phyloP scores from a whole-genome alignment of 805 yeast genomes.

The Lipomyces orientalis region DNA sequence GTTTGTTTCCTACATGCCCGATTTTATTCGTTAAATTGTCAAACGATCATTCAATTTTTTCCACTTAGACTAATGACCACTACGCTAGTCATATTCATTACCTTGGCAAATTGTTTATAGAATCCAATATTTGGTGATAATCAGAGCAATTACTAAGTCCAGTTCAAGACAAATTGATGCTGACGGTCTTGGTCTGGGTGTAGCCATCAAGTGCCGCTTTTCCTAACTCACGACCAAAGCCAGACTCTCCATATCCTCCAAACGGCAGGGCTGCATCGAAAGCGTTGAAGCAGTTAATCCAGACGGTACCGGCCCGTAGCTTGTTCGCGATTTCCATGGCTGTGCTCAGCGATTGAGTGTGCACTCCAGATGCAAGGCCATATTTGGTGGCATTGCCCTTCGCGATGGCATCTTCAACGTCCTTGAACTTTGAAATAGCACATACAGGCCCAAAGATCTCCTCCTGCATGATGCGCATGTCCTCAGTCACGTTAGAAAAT shows the following conservation, averaged over 20 bases:
- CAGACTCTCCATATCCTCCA: conserved; percentile 81
- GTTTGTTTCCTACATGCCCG: no score
- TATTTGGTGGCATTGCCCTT: conserved; percentile 81
- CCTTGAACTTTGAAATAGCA: conserved; percentile 76
- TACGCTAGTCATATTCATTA: no score
- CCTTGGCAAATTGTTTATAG: no score
- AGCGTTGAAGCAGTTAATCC: conserved; percentile 89
- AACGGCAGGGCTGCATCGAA: conserved; percentile 71
- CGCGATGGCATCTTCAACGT: conserved; percentile 78
- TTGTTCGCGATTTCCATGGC: conserved; percentile 76
- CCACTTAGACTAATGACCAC: no score
- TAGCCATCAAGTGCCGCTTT: conserved; percentile 71
- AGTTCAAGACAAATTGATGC: conserved; percentile 60
- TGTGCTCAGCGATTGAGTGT: conserved; percentile 74
- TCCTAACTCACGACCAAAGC: conserved; percentile 82
- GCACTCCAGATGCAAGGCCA: conserved; percentile 92
- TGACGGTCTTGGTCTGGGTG: conserved; percentile 77
- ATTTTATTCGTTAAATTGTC: no score
- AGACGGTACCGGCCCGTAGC: conserved; percentile 85
- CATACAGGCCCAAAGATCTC: conserved; percentile 97
- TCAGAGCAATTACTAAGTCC: no score
- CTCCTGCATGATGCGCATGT: conserved; percentile 78
- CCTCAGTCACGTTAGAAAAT: conserved; percentile 77
- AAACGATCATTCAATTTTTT: no score
- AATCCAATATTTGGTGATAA: no score